Evolutionary conservation across 2,329 filamentous ascomycete genomes (phyloP), one percentile per base, ranked within the genome.

Genomic region (Cladosporium sp.): DNA sequence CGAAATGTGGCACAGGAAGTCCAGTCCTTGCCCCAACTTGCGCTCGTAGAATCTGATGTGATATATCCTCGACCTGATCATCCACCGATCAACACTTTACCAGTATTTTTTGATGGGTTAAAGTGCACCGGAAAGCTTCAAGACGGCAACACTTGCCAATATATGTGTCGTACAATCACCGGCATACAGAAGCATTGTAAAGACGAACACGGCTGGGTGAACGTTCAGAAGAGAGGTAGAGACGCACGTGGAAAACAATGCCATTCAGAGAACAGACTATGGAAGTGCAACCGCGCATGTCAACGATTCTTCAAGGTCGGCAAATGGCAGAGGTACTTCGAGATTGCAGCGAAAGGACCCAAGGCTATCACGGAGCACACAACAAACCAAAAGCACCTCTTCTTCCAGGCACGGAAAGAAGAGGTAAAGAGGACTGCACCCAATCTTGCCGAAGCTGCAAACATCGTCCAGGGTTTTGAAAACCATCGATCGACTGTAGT

Each of bases 401-500:
- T 54, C 44, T 52, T 54, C 30, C 42, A 32, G 12, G 17, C 4
- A 20, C 37, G 43, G 34, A 32, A 45, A 24, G 43, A 43, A 22
- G 43, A 52, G 11, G 18, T 44, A 1, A 32, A 40, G 15, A 42
- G 45, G 43, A 18, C 27, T n/a, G 30, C 13, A 40, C 27, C 12
- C n/a, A 43, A 52, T 43, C 36, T 44, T 15, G 13, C 34, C 5
- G 43, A 52, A 29, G 43, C 19, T 9, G 20, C 20, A 18, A 52
- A 54, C 30, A 27, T 24, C 9, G 43, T 54, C 3, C 17, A 52
- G n/a, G 49, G 49, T 7, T 54, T 54, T 18, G 49, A 49, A 13
- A 39, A 34, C 19, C 38, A 54, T 49, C 37, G 32, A 37, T 52
- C 43, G 20, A 27, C 49, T 17, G 38, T 54, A n/a, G 49, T 54